These are phyloP conservation scores for Saccharomycopsis synnaedendra DNA, from an alignment of 805 yeast species.

Conservation along the genomic window DNA sequence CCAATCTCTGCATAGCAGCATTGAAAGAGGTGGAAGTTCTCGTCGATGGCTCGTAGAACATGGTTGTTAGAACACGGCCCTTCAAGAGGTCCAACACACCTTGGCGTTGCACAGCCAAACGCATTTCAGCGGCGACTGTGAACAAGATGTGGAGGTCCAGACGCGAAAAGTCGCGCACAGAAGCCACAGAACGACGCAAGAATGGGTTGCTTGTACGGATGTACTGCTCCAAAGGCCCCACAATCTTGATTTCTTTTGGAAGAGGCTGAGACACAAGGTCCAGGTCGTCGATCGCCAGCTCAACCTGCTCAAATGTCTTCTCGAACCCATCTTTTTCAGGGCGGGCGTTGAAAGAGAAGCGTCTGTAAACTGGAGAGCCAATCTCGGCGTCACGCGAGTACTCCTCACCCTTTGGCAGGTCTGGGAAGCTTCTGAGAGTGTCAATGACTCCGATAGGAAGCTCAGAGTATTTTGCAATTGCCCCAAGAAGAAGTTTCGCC, in stretches of 20 bases:
- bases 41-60: conserved; percentile 97
- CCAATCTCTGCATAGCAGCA: conserved; percentile 99
- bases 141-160: conserved; percentile 85
- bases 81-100: conserved; percentile 86
- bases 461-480: conserved; percentile 53
- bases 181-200: conserved; percentile 75
- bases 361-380: conserved; percentile 8
- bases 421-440: conserved; percentile 14
- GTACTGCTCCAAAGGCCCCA: conserved; percentile 67
- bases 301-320: conserved; percentile 24
- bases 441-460: conserved; percentile 15
- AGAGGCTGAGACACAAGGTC: conserved; percentile 64
- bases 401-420: conserved; percentile 9
- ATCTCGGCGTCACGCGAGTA: conserved; percentile 16
- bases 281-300: conserved; percentile 49
- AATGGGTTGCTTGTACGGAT: conserved; percentile 83
- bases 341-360: conserved; percentile 11
- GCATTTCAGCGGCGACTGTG: conserved; percentile 96
- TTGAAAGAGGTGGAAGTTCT: conserved; percentile 95
- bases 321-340: conserved; percentile 19
- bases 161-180: conserved; percentile 81
- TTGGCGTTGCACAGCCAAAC: conserved; percentile 91
- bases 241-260: conserved; percentile 60
- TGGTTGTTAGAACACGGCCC: conserved; percentile 86
- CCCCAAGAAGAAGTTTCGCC: conserved; percentile 92